A percentile compares a stretch with the other conserved stretches of the same genome.
These are phyloP conservation scores for Pseudozyma thailandica DNA, from an alignment of 1,284 basidiomycete genomes.

Conservation along the genomic window DNA sequence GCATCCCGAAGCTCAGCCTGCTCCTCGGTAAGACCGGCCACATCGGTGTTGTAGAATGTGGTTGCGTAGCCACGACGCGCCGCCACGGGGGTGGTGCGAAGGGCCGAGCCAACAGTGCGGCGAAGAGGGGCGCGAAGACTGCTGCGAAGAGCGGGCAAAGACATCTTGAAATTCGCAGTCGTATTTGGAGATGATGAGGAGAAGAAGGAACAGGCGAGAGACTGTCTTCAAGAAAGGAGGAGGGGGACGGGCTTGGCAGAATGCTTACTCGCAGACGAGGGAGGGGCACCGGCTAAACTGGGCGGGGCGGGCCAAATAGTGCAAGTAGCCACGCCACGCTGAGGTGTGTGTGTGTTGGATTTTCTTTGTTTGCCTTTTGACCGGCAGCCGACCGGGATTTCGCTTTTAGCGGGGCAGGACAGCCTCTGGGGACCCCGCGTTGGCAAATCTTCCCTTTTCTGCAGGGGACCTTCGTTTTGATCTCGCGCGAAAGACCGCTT, in stretches of 20 bases:
- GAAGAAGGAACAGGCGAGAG: not conserved
- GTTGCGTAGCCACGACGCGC: constrained; percentile 5
- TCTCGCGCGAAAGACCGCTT: not conserved
- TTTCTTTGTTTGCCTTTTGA: not conserved
- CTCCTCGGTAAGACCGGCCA: constrained; percentile 48
- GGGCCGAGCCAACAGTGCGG: not conserved
- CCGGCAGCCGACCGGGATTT: not conserved
- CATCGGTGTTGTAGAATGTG: constrained; percentile 53
- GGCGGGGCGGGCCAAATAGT: no score
- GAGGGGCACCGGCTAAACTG: constrained; percentile 1
- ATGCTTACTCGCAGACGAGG: no score
- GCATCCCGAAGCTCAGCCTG: constrained; percentile 55
- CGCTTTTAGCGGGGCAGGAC: constrained; percentile 12
- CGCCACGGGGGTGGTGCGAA: not conserved
- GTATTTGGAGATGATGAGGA: not conserved
- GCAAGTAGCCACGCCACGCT: no score
- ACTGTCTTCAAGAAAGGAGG: not conserved
- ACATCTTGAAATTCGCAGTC: constrained; percentile 11
- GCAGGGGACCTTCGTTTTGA: not conserved
- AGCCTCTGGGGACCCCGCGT: constrained; percentile 4
- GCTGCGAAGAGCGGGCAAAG: constrained; percentile 18
- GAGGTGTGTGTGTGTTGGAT: no score
- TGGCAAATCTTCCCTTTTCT: not conserved
- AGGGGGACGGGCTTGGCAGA: not conserved
- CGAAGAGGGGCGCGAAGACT: constrained; percentile 3